Evolutionary conservation across 75 land plant species (phyloP).

Genomic region (Picea sitchensis): DNA sequence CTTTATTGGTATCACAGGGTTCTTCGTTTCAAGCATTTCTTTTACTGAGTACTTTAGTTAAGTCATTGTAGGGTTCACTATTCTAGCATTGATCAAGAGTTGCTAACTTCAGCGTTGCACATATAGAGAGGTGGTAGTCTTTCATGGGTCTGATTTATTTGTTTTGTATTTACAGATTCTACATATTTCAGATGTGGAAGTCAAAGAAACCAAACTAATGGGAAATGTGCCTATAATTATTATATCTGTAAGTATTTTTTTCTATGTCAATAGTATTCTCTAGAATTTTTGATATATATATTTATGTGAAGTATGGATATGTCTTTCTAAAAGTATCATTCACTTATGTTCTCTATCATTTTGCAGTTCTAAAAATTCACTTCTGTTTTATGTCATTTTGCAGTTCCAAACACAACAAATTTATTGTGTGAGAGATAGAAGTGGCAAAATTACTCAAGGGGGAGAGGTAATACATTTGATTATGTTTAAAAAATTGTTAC

Average conservation of each 20-base stretch:
- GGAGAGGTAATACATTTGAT: slow-evolving; percentile 51
- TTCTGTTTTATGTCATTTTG: background rate
- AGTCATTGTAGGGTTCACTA: background rate
- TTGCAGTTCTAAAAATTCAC: slow-evolving; percentile 69
- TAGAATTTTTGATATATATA: too few relatives aligned
- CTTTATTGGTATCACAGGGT: background rate
- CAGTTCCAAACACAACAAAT: slow-evolving; percentile 98
- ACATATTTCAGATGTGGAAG: slow-evolving; percentile 84
- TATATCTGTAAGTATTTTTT: slow-evolving; percentile 48
- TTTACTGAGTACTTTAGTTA: background rate
- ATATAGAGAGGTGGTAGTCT: background rate
- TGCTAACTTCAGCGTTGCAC: background rate
- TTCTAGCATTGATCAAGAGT: background rate
- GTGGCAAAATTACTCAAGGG: slow-evolving; percentile 73
- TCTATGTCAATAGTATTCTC: background rate
- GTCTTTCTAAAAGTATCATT: background rate
- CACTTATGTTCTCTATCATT: background rate
- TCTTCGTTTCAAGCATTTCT: background rate
- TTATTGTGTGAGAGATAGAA: slow-evolving; percentile 75
- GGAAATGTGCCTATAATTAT: slow-evolving; percentile 79
- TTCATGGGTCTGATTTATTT: slow-evolving; percentile 1
- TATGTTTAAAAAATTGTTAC: background rate
- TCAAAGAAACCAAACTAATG: slow-evolving; percentile 88
- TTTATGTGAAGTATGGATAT: too few relatives aligned
- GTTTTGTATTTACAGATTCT: slow-evolving; percentile 52